Evolutionary conservation across 164 flowering plant genomes (phyloP), one percentile per base, ranked within the genome.

Genomic region (Macadamia tetraphylla): DNA sequence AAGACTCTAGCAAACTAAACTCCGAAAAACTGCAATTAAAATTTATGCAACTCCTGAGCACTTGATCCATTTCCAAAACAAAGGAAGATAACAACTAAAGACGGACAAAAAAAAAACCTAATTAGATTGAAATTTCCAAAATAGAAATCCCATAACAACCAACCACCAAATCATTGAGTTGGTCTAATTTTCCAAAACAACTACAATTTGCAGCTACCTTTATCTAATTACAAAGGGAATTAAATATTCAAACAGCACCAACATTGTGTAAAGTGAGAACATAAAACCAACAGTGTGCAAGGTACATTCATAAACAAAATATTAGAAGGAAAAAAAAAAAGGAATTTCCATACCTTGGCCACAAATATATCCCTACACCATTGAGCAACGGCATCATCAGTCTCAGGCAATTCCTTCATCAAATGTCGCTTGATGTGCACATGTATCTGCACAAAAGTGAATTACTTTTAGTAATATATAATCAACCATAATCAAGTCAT

Each of bases 291-390:
- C 53, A 49, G 3, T 49, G 53, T 14, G 15, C 11, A 29, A 35
- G 3, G 40, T 5, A 35, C 40, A 12, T 64, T 57, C 18, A 49
- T 49, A 14, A 8, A 8, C 11, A 49, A 70, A 1, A 15, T 49
- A 15, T 44, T 14, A 62, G 60, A 17, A 53, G 10, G n/a, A 12
- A 65, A 12, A 52, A 64, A 67, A 23, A 58, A 17, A 14, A n/a
- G 17, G 29, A 72, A 62, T 43, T 31, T 10, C 61, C 9, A 30
- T 83, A 82, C 98, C 97, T 93, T 93, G 62, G 83, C 84, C 64
- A 91, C 84, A 79, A 91, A 91, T 10, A 73, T 65, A 74, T 91
- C 91, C 81, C 63, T 85, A 70, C 98, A 93, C 98, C 98, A 93
- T 52, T 91, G 92, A 17, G 91, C 80, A 73, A 91, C 84, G 14